Evolutionary conservation across 2,329 filamentous ascomycete species (phyloP), one percentile per base, ranked within the genome.

Genomic region (Byssochlamys sp.): DNA sequence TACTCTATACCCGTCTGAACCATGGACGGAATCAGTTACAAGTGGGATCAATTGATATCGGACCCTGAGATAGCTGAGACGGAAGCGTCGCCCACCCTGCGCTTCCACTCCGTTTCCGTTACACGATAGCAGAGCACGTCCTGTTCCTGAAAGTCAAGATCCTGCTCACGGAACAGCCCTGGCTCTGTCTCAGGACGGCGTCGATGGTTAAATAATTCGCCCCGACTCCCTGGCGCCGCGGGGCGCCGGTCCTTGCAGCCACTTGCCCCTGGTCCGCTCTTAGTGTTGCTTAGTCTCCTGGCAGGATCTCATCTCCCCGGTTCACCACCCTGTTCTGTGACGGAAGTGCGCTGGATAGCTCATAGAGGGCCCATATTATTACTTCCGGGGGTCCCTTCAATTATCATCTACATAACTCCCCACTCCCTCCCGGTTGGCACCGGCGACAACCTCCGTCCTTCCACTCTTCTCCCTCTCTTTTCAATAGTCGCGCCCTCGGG

Each of bases 131-230:
- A 45, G 35, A 45, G 35, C 12, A 19, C 35, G 12, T 45, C 35
- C 35, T 45, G 35, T 45, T 45, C 35, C 39, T 45, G 39, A n/a
- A 19, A n/a, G 39, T 45, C 19, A 19, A 45, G 3, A 19, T 45
- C 39, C 39, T 45, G 39, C 39, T 14, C 39, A 19, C 39, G 39
- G 49, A 51, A 51, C 12, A 51, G 10, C 19, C 49, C 49, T 10
- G 4, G 27, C 7, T 12, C 25, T 51, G 49, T 51, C 49, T 27
- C 49, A 51, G 10, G 49, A 26, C 27, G 49, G 25, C 35, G 39
- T 45, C 39, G 39, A 53, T 53, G 52, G 53, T 35, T 54, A 54
- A 54, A 54, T 54, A 54, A 54, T 26, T 39, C 31, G 9, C 35
- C 14, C 31, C 28, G 14, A 19, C 27, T 53, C 52, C 52, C 52